Evolutionary conservation across 192 early-diverging fungal genomes (phyloP).

Genomic region (Chytriomyces confervae): DNA sequence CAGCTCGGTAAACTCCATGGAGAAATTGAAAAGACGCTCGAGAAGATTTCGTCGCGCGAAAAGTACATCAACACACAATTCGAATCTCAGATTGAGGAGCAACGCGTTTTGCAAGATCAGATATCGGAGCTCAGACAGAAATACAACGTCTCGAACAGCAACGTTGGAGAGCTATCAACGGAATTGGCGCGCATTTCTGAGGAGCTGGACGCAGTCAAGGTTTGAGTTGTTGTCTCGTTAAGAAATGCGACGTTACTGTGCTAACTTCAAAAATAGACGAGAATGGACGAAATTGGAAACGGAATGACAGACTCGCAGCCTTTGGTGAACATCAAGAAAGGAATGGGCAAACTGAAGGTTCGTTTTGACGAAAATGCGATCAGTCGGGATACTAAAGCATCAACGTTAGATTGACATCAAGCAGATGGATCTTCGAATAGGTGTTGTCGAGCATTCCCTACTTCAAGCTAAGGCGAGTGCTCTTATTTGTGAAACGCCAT

Average conservation of each 20-base stretch:
- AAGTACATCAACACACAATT: conserved; percentile 71
- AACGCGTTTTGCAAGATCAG: conserved; percentile 58
- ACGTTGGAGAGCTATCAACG: conserved; percentile 57
- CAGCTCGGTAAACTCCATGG: conserved; percentile 51
- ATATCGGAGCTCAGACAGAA: conserved; percentile 61
- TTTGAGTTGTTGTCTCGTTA: conserved; percentile 8
- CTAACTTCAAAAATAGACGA: conserved; percentile 33
- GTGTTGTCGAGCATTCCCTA: conserved; percentile 64
- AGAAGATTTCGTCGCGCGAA: conserved; percentile 62
- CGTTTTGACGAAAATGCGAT: neutral
- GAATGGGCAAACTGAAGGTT: conserved; percentile 58
- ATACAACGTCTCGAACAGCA: conserved; percentile 50
- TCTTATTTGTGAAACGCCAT: neutral
- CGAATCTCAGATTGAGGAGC: conserved; percentile 59
- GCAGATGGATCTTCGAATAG: conserved; percentile 66
- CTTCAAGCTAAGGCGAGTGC: conserved; percentile 50
- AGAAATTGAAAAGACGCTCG: conserved; percentile 62
- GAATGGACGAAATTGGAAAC: conserved; percentile 67
- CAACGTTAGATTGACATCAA: conserved; percentile 57
- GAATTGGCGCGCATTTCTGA: conserved; percentile 57
- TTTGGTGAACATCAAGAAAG: conserved; percentile 61
- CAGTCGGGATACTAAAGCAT: neutral
- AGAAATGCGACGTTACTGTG: conserved; percentile 18
- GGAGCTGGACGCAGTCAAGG: conserved; percentile 64
- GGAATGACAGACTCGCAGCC: conserved; percentile 73